Evolutionary conservation across 2,329 filamentous ascomycete species (phyloP), one percentile per base, ranked within the genome.

Genomic region (Epicoccum sorghinum): DNA sequence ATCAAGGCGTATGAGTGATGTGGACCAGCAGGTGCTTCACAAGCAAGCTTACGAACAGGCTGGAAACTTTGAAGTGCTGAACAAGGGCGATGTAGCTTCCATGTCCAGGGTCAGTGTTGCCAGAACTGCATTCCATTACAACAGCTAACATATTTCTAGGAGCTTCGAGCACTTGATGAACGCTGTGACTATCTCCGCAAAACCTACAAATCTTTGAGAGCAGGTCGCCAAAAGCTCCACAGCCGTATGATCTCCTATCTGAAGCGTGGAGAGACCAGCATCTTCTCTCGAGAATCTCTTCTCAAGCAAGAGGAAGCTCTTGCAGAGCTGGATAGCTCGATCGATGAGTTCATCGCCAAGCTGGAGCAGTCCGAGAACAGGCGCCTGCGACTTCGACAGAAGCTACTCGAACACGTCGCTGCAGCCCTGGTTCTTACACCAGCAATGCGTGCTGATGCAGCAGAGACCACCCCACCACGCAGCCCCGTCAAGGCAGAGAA

Each of bases 281-380:
- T 85, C 60, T 91, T 92, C 71, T 90, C 86, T 60, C 83, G 87
- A 59, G 89, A 92, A 57, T 86, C 86, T 18, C 85, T 93, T 71
- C 80, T 93, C 37, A 90, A 89, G 76, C 89, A 93, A 70, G 89
- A 93, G 72, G 89, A 93, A 73, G 88, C 89, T 1, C 80, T 93
- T 9, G 85, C 86, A 1, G 89, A 92, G 71, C 82, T 93, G 6
- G 89, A 93, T 68, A 78, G 82, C 13, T 89, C 87, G 3, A 93
- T 93, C 59, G 90, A 93, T 65, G 89, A 91, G 69, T 93, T 90
- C 87, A 86, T 90, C 43, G 80, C 77, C 63, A 93, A 93, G 76
- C 82, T 93, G n/a, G 90, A 93, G 68, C 83, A 88, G 59, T 88
- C 89, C 8, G 90, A 93, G 73, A 91, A 92, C 69, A 82, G 90